phyloP scores from a whole-genome alignment of 257 asterid species.

The Scutellaria barbata region DNA sequence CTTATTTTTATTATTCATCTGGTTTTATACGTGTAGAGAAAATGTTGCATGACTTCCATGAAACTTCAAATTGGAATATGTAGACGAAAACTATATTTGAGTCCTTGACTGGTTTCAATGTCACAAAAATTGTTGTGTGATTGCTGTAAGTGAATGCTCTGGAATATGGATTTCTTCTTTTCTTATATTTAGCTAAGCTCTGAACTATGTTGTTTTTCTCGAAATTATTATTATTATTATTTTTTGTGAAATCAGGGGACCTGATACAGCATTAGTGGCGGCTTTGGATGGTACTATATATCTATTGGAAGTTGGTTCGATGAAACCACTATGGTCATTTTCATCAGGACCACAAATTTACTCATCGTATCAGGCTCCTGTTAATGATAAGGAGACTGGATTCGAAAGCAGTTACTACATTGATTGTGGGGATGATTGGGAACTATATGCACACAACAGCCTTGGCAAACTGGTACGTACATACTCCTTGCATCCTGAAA shows the following conservation, averaged over 20 bases:
- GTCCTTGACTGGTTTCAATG: background rate
- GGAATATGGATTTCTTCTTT: background rate
- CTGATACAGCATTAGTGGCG: slow-evolving; percentile 83
- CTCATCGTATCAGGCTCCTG: slow-evolving; percentile 87
- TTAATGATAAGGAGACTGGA: slow-evolving; percentile 58
- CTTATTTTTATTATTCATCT: background rate
- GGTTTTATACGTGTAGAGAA: background rate
- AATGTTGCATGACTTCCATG: background rate
- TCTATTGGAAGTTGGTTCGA: slow-evolving; percentile 67
- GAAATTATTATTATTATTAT: too few relatives aligned
- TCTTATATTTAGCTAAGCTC: background rate
- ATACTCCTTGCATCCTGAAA: slow-evolving; percentile 16
- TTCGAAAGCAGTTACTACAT: slow-evolving; percentile 66
- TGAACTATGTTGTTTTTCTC: background rate
- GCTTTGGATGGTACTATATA: slow-evolving; percentile 80
- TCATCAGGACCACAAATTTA: slow-evolving; percentile 77
- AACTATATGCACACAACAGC: slow-evolving; percentile 77
- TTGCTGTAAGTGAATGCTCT: background rate
- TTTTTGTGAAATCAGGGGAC: slow-evolving; percentile 48
- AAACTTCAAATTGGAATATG: background rate
- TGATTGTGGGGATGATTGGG: slow-evolving; percentile 93
- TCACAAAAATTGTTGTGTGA: background rate
- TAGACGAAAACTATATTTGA: background rate
- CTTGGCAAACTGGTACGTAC: slow-evolving; percentile 74
- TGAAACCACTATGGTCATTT: slow-evolving; percentile 86